These are phyloP conservation scores for Glomus cerebriforme DNA, from an alignment of 192 early-diverging fungal genomes.

Conservation along the genomic window DNA sequence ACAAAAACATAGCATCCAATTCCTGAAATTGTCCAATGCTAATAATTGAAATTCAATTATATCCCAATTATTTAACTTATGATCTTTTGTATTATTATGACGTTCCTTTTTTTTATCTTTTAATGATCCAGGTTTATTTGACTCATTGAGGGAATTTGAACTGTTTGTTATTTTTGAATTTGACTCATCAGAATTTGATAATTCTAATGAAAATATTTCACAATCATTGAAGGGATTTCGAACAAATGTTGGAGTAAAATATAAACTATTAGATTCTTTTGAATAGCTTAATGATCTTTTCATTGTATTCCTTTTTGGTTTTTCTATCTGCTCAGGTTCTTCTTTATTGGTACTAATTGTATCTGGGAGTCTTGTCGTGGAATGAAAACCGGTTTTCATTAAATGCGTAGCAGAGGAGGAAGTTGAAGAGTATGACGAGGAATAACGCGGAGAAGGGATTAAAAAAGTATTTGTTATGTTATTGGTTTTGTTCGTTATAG, in stretches of 20 bases:
- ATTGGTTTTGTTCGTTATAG: not conserved
- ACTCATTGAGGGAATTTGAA: not conserved
- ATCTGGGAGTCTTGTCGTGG: not conserved
- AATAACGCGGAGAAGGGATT: not conserved
- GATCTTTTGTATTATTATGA: not conserved
- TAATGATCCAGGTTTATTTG: not conserved
- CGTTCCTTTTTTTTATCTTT: not conserved
- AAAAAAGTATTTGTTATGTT: not conserved
- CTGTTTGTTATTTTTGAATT: not conserved
- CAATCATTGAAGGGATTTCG: constrained; percentile 18
- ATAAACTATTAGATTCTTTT: not conserved
- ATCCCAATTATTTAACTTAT: constrained; percentile 39
- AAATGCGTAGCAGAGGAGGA: not conserved
- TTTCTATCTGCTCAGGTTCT: not conserved
- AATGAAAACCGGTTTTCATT: not conserved
- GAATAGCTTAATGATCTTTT: not conserved
- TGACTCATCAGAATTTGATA: not conserved
- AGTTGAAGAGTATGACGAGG: not conserved
- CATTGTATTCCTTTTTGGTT: not conserved
- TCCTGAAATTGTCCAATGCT: constrained; percentile 51
- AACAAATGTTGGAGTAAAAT: constrained; percentile 5
- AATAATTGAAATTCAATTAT: constrained; percentile 38
- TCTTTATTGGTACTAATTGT: not conserved
- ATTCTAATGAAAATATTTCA: constrained; percentile 16
- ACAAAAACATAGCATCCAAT: constrained; percentile 75